Evolutionary conservation across 2,329 filamentous ascomycete species (phyloP), one percentile per base, ranked within the genome.

Genomic region (Samsoniella hepiali): DNA sequence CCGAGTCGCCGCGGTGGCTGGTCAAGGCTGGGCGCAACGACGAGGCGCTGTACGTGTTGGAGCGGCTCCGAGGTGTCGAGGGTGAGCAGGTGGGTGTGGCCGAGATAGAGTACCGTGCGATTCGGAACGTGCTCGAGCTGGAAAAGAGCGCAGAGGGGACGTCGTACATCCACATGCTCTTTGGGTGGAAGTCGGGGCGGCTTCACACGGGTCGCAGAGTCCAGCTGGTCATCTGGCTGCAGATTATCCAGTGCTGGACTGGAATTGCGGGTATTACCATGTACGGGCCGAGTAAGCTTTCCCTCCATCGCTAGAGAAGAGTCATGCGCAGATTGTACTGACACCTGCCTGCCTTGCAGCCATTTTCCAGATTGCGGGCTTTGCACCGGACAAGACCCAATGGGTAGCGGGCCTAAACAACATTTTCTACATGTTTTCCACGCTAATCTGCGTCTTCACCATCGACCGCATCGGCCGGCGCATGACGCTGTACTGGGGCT

Each of bases 161-260:
- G 22, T 22, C 22, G 0, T 91, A 91, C 68, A 69, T 83, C 3
- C 77, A 84, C 55, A 91, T 91, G 88, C 74, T 91, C 1, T 86
- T 89, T 59, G 87, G 87, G 2, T 82, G 84, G 61, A 85, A 85
- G 3, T 88, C 86, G 0, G 88, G 82, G 0, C 84, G 88, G 58
- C 73, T 91, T 8, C 88, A 91, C 67, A 88, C 84, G 0, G 88
- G 83, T 0, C 81, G 88, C 1, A 84, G 89, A 6, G 87, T 90
- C 0, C 87, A 90, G 68, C 80, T 91, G 1, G 87, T 88, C 3
- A 80, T 91, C 40, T 91, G 88, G 87, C 78, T 91, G 9, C 87
- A 90, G 74, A 88, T 90, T 51, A 82, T 90, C 70, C 87, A 90
- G 69, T 84, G 89, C 68, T 89, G 87, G 86, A 82, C 87, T 58